phyloP scores from a whole-genome alignment of 2,329 filamentous ascomycete genomes.

The Hypoxylon sp. region DNA sequence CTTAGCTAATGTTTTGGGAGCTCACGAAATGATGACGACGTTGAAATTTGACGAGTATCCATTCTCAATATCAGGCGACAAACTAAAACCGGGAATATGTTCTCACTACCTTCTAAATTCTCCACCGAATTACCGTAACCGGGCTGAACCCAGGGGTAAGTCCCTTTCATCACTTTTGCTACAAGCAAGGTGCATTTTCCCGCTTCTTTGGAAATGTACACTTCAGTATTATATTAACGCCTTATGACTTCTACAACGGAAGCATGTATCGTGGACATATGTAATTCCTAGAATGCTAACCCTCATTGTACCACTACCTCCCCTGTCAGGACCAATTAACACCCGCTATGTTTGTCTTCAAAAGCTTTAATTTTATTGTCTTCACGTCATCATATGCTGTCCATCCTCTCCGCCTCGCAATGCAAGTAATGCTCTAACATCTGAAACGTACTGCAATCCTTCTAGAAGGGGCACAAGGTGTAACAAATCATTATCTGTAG shows the following conservation, averaged over 20 bases:
- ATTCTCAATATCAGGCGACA: conserved; percentile 12
- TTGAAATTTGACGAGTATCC: conserved; percentile 25
- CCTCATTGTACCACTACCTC: conserved; percentile 32
- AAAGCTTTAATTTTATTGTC: conserved; percentile 32
- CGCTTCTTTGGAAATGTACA: conserved; percentile 33
- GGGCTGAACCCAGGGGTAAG: conserved; percentile 11
- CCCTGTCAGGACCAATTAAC: conserved; percentile 40
- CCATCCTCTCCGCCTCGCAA: conserved; percentile 88
- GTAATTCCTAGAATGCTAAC: conserved; percentile 35
- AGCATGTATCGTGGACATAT: conserved; percentile 22
- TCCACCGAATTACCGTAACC: conserved; percentile 10
- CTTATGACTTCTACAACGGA: conserved; percentile 34
- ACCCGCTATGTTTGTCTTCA: conserved; percentile 40
- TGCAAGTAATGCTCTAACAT: conserved; percentile 91
- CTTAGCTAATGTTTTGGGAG: conserved; percentile 18
- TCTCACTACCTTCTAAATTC: conserved; percentile 12
- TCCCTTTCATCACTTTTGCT: conserved; percentile 19
- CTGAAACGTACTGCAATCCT: conserved; percentile 95
- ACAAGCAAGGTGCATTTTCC: conserved; percentile 11
- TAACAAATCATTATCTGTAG: conserved; percentile 94
- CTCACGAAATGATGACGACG: conserved; percentile 40
- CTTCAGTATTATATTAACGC: conserved; percentile 37
- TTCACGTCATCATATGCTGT: conserved; percentile 60
- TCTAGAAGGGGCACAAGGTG: conserved; percentile 94
- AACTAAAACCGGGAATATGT: conserved; percentile 16